These are phyloP conservation scores for Moringa oleifera DNA, from an alignment of 345 rosid species.

Conservation along the genomic window DNA sequence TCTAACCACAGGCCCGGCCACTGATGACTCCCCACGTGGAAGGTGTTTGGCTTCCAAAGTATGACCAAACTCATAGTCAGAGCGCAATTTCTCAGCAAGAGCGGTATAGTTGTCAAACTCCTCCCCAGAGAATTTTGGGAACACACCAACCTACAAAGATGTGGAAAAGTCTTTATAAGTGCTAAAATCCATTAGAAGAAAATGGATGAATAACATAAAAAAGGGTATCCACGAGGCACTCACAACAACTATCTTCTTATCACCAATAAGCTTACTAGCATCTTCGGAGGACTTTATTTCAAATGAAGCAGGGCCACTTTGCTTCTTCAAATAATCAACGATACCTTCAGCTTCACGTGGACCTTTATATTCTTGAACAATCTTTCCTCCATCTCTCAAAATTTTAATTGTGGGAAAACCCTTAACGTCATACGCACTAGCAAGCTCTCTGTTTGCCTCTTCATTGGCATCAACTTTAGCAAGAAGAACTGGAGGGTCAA, in stretches of 20 bases:
- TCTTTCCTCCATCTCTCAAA: constrained; percentile 77
- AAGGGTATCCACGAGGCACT: constrained; percentile 21
- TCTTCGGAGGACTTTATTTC: constrained; percentile 63
- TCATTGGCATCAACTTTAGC: constrained; percentile 94
- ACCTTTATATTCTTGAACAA: constrained; percentile 81
- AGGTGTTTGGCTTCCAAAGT: constrained; percentile 80
- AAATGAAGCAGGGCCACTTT: constrained; percentile 86
- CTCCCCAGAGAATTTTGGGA: constrained; percentile 78
- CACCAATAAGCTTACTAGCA: constrained; percentile 53
- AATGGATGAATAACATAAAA: constrained; percentile 5
- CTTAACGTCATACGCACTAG: constrained; percentile 48
- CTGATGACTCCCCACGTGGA: constrained; percentile 83
- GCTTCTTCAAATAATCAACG: constrained; percentile 71
- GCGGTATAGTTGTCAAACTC: constrained; percentile 73
- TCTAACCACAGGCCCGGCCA: constrained; percentile 82
- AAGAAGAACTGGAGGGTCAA: constrained; percentile 52
- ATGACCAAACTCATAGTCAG: constrained; percentile 88
- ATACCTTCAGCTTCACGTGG: constrained; percentile 96
- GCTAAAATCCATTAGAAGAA: neutral
- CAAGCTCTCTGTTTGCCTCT: constrained; percentile 58
- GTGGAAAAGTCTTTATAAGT: constrained; percentile 1
- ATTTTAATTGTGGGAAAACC: constrained; percentile 93
- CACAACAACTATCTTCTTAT: constrained; percentile 65
- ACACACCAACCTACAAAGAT: constrained; percentile 74
- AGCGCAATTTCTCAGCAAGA: constrained; percentile 74